Base-by-base conservation (phyloP, 2,329 filamentous ascomycete genomes). In the Xylaria sp. region DNA sequence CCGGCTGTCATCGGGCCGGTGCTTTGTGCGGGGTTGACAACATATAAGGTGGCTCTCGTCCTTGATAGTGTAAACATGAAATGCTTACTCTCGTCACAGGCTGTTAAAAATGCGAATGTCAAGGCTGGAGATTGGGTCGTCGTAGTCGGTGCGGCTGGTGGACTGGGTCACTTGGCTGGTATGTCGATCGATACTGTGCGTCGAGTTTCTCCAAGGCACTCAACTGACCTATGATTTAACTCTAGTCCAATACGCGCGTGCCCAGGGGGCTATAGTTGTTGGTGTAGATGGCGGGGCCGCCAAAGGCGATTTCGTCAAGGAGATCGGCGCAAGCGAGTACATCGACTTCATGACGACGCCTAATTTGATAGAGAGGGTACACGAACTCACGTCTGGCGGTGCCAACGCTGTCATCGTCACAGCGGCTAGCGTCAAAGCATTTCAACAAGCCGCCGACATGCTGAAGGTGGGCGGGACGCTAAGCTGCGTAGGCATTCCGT, bases 91-190 rank as follows among this genome's bases (percentile, higher is more conserved):
- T 53, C 25, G 20, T 65, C n/a, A 18, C 52, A 82, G 80, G 80
- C 82, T 12, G 79, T 83, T 20, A 71, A 80, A 45, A 83, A 83
- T 70, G 73, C 81, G 7, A 78, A 80, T 43, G 66, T 82, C 58
- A 77, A 78, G 52, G 70, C 77, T 13, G 81, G 81, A 13, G 74
- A 81, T 41, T 81, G 78, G 79, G 71, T 83, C 32, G 80, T 81
- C 2, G 81, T 83, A 13, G 78, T 83, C n/a, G 82, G 82, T 10
- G 82, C 82, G 15, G 82, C 80, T 41, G 82, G 82, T 52, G 82
- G 82, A 6, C 74, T 83, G n/a, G 82, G 82, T 2, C 80, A 83
- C 71, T 76, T 83, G 41, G 81, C 81, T 64, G 79, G 80, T 81
- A 66, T 50, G 77, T 67, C 9, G 8, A 15, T 57, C 46, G 5